Evolutionary conservation across 768 basidiomycete species (phyloP).

Genomic region (Peribolospora kevripleyi): DNA sequence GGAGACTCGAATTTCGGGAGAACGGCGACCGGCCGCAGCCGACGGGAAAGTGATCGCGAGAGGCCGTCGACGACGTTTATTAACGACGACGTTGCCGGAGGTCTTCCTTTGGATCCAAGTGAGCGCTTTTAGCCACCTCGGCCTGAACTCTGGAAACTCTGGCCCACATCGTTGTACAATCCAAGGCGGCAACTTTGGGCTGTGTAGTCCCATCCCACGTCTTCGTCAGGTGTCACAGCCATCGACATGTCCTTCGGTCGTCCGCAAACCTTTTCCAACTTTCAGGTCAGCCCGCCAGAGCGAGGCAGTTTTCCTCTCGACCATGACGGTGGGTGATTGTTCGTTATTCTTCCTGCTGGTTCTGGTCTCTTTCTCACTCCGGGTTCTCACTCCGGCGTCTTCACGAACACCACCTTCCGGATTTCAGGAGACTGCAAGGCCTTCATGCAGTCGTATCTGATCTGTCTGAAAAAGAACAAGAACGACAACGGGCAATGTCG

Average conservation of each 20-base stretch:
- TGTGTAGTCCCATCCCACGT: too few relatives aligned
- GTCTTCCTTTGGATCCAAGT: too few relatives aligned
- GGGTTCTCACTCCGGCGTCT: background rate
- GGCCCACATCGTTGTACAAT: too few relatives aligned
- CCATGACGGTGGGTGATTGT: conserved; percentile 20
- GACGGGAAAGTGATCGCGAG: too few relatives aligned
- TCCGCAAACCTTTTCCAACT: conserved; percentile 16
- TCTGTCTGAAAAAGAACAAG: conserved; percentile 20
- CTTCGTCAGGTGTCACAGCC: too few relatives aligned
- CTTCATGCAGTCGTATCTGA: conserved; percentile 21
- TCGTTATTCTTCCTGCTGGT: background rate
- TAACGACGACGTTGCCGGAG: too few relatives aligned
- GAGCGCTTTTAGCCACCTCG: too few relatives aligned
- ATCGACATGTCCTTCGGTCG: conserved; percentile 19
- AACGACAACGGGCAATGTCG: conserved; percentile 21
- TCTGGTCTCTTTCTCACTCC: background rate
- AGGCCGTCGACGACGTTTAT: too few relatives aligned
- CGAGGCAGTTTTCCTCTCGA: conserved; percentile 23
- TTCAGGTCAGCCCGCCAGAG: conserved; percentile 18
- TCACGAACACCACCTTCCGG: background rate
- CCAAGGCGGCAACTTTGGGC: too few relatives aligned
- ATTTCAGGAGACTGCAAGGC: conserved; percentile 22
- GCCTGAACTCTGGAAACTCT: too few relatives aligned
- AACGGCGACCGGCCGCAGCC: too few relatives aligned
- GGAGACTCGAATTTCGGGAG: too few relatives aligned